Evolutionary conservation across 257 asterid species (phyloP), one percentile per base, ranked within the genome.

Genomic region (Penstemon barbatus): DNA sequence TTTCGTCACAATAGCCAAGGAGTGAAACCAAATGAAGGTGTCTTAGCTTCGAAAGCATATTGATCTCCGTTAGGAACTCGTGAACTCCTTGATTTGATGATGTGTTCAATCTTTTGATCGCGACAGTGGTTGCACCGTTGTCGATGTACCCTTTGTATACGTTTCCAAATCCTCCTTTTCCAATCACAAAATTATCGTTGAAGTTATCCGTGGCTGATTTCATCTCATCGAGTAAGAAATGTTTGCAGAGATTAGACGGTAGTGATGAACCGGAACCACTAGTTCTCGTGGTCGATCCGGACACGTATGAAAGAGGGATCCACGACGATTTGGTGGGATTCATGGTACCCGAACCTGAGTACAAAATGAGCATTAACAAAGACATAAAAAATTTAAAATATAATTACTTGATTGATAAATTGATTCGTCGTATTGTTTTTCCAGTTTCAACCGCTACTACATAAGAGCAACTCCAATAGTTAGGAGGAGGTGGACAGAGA

Each of bases 61-160:
- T 73, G 75, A 89, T 89, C 60, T 89, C 96, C 0, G 96, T 89
- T 40, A 79, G 44, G 52, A 89, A 89, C 49, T 89, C 96, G 8
- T 25, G 81, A 12, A 51, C 81, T 4, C 95, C 92, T 57, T 85
- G 92, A 1, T 61, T 79, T 2, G 93, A 86, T 0, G 82, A 73
- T 0, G 88, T 50, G 57, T 84, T 75, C 56, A 81, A 70, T 33
- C 90, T 64, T 64, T 87, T 87, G 52, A 87, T 63, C 0, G 88
- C 88, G 13, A 87, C 88, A 2, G 73, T 4, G 25, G 83, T 78
- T 57, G 73, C 38, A 9, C 65, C 76, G 8, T 54, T 58, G 69
- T 77, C 85, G 7, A 82, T 69, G 70, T 51, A 72, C 7, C 88
- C 84, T 71, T 71, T 80, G 78, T 88, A 88, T 15, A 84, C 92